These are phyloP conservation scores for Dimocarpus longan DNA, from an alignment of 345 rosid species.

Conservation along the genomic window DNA sequence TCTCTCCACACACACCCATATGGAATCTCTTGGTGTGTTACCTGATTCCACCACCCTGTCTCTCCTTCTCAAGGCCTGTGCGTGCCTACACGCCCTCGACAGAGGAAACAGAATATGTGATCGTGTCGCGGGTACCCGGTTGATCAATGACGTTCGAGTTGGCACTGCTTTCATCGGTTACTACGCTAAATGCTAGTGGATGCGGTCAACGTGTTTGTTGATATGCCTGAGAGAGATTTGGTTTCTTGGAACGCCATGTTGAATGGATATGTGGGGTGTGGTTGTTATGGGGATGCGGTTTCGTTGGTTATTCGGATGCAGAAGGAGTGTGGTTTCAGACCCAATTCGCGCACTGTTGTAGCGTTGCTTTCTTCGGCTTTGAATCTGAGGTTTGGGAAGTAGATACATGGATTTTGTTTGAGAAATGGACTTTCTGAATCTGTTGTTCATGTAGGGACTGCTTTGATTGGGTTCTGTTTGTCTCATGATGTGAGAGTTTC, in stretches of 20 bases:
- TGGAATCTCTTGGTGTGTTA: constrained; percentile 38
- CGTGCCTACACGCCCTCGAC: constrained; percentile 41
- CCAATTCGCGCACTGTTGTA: constrained; percentile 43
- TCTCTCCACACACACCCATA: constrained; percentile 43
- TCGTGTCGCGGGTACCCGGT: constrained; percentile 24
- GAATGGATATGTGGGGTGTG: constrained; percentile 38
- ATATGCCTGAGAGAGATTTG: constrained; percentile 42
- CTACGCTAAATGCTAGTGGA: constrained; percentile 41
- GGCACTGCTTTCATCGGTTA: constrained; percentile 46
- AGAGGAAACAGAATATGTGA: constrained; percentile 38
- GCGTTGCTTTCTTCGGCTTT: constrained; percentile 35
- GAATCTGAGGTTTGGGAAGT: constrained; percentile 38
- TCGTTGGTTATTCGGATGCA: constrained; percentile 35
- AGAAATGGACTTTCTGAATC: constrained; percentile 37
- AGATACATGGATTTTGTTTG: constrained; percentile 44
- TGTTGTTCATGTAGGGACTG: constrained; percentile 38
- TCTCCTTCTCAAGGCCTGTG: constrained; percentile 50
- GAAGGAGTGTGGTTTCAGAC: constrained; percentile 32
- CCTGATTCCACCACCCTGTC: constrained; percentile 43
- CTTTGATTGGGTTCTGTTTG: constrained; percentile 43
- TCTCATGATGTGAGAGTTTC: constrained; percentile 33
- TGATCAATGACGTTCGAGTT: constrained; percentile 46
- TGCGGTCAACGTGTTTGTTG: constrained; percentile 45
- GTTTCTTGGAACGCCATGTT: constrained; percentile 51
- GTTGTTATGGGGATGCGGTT: constrained; percentile 32